Base-by-base conservation (phyloP, 192 early-diverging fungal genomes). In the Ramicandelaber brevisporus region DNA sequence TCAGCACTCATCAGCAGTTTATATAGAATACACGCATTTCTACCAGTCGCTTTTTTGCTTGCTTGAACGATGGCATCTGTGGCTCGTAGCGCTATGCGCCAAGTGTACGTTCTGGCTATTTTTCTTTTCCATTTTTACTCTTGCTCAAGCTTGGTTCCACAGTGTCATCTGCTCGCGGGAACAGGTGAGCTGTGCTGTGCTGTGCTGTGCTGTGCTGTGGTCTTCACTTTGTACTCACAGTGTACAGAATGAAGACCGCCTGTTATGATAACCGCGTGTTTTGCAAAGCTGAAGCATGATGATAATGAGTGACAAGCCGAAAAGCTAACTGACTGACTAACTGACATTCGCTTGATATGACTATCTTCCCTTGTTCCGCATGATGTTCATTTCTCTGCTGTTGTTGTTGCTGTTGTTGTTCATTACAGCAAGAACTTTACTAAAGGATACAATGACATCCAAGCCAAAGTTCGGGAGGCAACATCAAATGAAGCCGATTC, bases 361-460 rank as follows among this genome's bases (percentile, higher is more conserved):
- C 13, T 21, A 23, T 36, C 14, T 18, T 15, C 8, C 11, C 5
- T 23, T 24, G 1, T 14, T 18, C 6, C 29, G 32, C 19, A 20
- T 20, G 6, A 21, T 25, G 14, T 26, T 14, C 6, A 20, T 30
- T 37, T 11, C 16, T 12, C 19, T 26, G 8, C 17, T 7, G 9
- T 14, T 25, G 11, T 24, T 33, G 14, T 22, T 10, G 12, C 4
- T 22, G 6, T 18, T 20, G 5, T 20, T 40, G 21, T 57, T n/a
- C n/a, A n/a, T n/a, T n/a, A 9, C 40, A 79, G 73, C 34, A 84
- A 84, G 61, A 84, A 84, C 53, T 78, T 74, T 51, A 72, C 73
- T 37, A 78, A 75, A 44, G 84, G 88, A 5, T 93, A 86, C 48
- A 65, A 75, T 29, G 80, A 88, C 41, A 71, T 84, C 18, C 82